These are phyloP conservation scores for Cytospora leucostoma DNA, from an alignment of 2,329 filamentous ascomycete genomes.

Conservation along the genomic window DNA sequence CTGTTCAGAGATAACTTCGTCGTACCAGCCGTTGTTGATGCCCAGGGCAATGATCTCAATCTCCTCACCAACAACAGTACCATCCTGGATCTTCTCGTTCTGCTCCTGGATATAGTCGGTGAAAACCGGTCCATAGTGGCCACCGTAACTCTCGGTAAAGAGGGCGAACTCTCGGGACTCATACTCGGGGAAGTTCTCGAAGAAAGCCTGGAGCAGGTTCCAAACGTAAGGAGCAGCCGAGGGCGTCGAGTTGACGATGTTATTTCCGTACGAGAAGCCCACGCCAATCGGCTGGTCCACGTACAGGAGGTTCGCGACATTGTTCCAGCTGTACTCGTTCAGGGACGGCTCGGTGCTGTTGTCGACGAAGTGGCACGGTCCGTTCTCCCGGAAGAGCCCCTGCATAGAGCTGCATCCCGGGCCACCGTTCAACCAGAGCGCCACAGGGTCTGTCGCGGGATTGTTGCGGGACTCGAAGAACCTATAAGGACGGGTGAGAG, in stretches of 20 bases:
- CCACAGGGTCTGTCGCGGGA: conserved; percentile 37
- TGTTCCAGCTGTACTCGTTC: conserved; percentile 48
- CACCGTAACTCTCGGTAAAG: conserved; percentile 58
- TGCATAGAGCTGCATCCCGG: conserved; percentile 44
- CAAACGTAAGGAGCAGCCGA: conserved; percentile 54
- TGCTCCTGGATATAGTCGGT: conserved; percentile 57
- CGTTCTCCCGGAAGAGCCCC: conserved; percentile 46
- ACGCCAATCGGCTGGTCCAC: conserved; percentile 37
- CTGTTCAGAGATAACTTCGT: conserved; percentile 37
- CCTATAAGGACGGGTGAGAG: too few species aligned
- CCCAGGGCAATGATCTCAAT: conserved; percentile 55
- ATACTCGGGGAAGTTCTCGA: conserved; percentile 64
- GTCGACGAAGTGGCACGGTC: conserved; percentile 47
- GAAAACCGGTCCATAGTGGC: conserved; percentile 60
- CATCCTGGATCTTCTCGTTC: conserved; percentile 52
- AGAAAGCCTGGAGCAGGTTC: conserved; percentile 62
- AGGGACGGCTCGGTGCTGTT: conserved; percentile 39
- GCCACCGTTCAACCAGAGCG: conserved; percentile 44
- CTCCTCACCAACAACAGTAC: conserved; percentile 43
- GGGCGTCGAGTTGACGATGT: conserved; percentile 43
- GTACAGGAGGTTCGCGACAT: conserved; percentile 46
- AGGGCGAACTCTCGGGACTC: conserved; percentile 58
- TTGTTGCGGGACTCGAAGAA: conserved; percentile 41
- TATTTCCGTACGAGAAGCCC: conserved; percentile 42
- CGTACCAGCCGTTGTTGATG: conserved; percentile 60